Evolutionary conservation across 805 yeast genomes (phyloP).

Genomic region (Kluyveromyces siamensis): DNA sequence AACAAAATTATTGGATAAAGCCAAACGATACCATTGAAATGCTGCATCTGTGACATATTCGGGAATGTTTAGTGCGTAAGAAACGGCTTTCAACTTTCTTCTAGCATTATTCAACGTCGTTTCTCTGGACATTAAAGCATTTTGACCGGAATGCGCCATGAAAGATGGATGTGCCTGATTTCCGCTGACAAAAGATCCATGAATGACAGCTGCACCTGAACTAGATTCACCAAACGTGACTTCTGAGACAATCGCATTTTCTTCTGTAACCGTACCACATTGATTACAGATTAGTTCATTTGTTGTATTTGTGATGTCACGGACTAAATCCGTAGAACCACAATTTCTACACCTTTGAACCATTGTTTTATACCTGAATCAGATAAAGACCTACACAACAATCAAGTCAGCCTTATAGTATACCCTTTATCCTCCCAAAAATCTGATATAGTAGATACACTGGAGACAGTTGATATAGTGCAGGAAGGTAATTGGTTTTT

Average conservation of each 20-base stretch:
- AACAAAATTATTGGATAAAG: slow-evolving; percentile 80
- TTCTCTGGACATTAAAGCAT: slow-evolving; percentile 79
- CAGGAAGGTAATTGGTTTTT: too few species aligned
- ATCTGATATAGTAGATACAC: too few species aligned
- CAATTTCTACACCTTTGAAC: slow-evolving; percentile 34
- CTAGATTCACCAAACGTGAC: slow-evolving; percentile 89
- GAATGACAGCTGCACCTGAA: slow-evolving; percentile 91
- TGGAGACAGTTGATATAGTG: too few species aligned
- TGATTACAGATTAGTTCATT: slow-evolving; percentile 69
- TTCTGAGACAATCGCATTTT: slow-evolving; percentile 90
- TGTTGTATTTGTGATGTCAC: slow-evolving; percentile 49
- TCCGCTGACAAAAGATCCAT: slow-evolving; percentile 86
- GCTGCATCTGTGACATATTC: slow-evolving; percentile 84
- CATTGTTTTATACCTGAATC: background rate
- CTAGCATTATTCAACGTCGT: slow-evolving; percentile 83
- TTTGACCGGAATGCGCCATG: slow-evolving; percentile 46
- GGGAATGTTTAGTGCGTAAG: slow-evolving; percentile 68
- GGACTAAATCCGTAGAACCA: slow-evolving; percentile 43
- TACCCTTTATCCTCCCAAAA: slow-evolving; percentile 1
- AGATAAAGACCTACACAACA: background rate
- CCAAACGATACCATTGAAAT: slow-evolving; percentile 79
- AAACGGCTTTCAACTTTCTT: slow-evolving; percentile 68
- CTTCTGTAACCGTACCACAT: slow-evolving; percentile 87
- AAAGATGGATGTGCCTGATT: slow-evolving; percentile 72
- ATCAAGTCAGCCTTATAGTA: too few species aligned